phyloP scores from a whole-genome alignment of 2,329 filamentous ascomycete species.

The Aspergillus awamori region DNA sequence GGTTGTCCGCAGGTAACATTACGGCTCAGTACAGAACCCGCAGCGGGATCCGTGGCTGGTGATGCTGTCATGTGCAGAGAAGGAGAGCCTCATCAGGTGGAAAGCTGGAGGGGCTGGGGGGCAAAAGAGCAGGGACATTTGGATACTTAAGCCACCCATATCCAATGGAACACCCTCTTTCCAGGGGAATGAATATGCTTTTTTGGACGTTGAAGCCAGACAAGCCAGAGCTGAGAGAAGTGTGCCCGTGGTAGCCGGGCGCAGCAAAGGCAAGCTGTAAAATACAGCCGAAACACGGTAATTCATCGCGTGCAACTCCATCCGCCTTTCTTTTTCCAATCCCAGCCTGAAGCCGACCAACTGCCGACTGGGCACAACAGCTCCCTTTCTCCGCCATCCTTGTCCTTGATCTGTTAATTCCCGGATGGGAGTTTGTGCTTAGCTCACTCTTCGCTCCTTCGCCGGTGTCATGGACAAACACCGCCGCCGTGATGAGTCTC shows the following conservation, averaged over 20 bases:
- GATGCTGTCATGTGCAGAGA: constrained; percentile 13
- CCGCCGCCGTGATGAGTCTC: constrained; percentile 51
- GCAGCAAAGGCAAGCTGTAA: constrained; percentile 20
- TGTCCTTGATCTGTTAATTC: constrained; percentile 3
- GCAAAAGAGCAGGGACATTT: not conserved
- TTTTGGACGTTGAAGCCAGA: not conserved
- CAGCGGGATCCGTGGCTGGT: not conserved
- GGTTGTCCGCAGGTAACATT: not conserved
- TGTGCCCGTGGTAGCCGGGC: not conserved
- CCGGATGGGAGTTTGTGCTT: constrained; percentile 33
- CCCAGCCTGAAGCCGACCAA: constrained; percentile 11
- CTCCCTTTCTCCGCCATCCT: constrained; percentile 13
- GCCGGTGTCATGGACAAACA: constrained; percentile 47
- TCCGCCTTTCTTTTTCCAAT: constrained; percentile 15
- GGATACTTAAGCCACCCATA: not conserved
- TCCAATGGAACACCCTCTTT: not conserved
- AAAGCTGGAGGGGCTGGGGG: not conserved
- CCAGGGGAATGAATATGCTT: not conserved
- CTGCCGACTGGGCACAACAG: constrained; percentile 5
- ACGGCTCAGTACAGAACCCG: not conserved
- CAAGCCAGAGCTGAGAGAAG: not conserved
- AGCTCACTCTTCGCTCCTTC: constrained; percentile 22
- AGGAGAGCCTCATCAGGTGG: not conserved
- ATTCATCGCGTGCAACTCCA: constrained; percentile 34
- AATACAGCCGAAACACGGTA: constrained; percentile 36